Conservation (phyloP, 2,329 filamentous ascomycete genomes). For the Pyrenochaeta sp. region DNA sequence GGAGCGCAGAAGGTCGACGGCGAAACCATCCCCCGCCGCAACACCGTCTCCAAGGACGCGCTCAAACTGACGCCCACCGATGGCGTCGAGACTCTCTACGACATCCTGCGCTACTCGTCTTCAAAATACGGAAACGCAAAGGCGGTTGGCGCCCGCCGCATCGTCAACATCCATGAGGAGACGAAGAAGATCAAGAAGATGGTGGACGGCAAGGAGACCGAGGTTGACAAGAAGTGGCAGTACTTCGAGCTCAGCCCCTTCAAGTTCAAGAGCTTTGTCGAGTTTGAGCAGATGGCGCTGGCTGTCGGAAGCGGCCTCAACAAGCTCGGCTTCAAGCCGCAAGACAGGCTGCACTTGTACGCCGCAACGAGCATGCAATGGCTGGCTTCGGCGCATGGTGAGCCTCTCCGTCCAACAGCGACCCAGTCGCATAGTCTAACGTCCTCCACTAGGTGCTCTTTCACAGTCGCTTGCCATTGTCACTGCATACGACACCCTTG, state of each 20-base stretch:
- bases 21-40: conserved; percentile 84
- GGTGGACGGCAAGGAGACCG: conserved; percentile 77
- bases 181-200: conserved; percentile 90
- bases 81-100: conserved; percentile 78
- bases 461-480: conserved; percentile 92
- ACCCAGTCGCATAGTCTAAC: conserved; percentile 14
- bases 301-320: conserved; percentile 76
- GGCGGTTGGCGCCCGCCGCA: conserved; percentile 70
- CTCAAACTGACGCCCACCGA: conserved; percentile 71
- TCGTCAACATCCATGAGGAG: conserved; percentile 81
- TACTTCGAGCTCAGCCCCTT: conserved; percentile 85
- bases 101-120: conserved; percentile 76
- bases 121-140: conserved; percentile 62
- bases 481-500: conserved; percentile 93
- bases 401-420: conserved; percentile 17
- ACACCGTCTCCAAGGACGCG: conserved; percentile 73
- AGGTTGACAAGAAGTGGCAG: conserved; percentile 90
- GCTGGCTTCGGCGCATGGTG: conserved; percentile 80
- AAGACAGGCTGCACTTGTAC: conserved; percentile 79
- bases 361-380: conserved; percentile 83
- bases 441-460: conserved; percentile 58
- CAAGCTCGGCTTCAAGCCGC: conserved; percentile 72
- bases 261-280: conserved; percentile 77
- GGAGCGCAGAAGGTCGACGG: conserved; percentile 74
- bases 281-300: conserved; percentile 76